Percentiles rank a stretch among this genome's conserved stretches.
These are phyloP conservation scores for Phytophthora niederhauseri DNA, from an alignment of 352 stramenopile genomes.

Conservation along the genomic window DNA sequence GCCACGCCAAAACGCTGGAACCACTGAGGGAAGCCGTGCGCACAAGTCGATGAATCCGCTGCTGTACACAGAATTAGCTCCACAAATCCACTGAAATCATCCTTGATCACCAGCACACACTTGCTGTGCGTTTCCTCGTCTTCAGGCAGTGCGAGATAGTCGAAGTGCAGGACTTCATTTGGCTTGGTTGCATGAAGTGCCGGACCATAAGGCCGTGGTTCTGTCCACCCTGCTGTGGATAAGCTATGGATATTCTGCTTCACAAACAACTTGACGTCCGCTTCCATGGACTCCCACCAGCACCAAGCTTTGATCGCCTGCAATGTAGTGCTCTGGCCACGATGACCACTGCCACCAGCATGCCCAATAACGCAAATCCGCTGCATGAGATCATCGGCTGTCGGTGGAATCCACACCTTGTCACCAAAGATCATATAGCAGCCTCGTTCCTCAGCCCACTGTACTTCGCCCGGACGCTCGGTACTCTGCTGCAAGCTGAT, in stretches of 20 bases:
- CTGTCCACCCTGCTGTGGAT: too few species aligned
- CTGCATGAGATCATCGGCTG: not conserved
- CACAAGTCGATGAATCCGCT: not conserved
- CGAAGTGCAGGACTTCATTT: not conserved
- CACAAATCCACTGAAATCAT: not conserved
- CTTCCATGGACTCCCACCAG: not conserved
- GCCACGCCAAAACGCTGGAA: not conserved
- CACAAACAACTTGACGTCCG: too few species aligned
- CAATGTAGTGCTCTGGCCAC: not conserved
- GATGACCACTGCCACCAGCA: not conserved
- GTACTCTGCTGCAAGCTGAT: not conserved
- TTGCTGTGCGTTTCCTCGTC: not conserved
- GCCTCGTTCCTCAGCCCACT: not conserved
- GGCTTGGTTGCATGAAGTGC: not conserved
- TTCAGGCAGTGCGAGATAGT: not conserved
- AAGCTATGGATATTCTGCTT: too few species aligned
- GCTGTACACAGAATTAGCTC: not conserved
- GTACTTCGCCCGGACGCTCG: not conserved
- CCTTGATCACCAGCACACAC: not conserved
- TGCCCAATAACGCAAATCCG: slow-evolving; percentile 1
- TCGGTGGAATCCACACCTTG: not conserved
- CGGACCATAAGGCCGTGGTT: too few species aligned
- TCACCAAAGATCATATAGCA: slow-evolving; percentile 1
- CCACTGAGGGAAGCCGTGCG: not conserved
- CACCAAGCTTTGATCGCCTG: not conserved